Evolutionary conservation across 176 grass and related monocot species (phyloP), one percentile per base, ranked within the genome.

Genomic region (Bothriochloa decipiens): DNA sequence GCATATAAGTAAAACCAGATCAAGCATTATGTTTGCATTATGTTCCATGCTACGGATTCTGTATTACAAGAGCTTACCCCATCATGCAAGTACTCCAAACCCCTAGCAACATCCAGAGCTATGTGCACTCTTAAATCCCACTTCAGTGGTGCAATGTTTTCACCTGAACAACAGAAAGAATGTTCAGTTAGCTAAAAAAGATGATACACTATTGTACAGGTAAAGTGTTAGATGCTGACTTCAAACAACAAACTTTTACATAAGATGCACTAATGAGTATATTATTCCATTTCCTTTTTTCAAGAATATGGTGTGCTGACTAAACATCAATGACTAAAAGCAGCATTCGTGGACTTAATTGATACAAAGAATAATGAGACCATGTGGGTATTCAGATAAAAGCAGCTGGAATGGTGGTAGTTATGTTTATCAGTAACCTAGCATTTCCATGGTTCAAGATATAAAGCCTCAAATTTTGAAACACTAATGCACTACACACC

Each of bases 71-170:
- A 83, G 76, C 81, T 45, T 94, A 98, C 96, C 82, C 93, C 96
- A 65, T 98, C 96, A 75, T 98, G 96, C 65, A 98, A 90, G 67
- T 98, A 98, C 82, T 98, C 96, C 77, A 98, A 84, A 66, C 96
- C 96, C 86, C 84, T 87, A 49, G 93, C 96, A 79, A 98, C 96
- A 98, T 96, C 96, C 58, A 98, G 55, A 75, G 96, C 96, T 87
- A 98, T 98, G 86, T 81, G 89, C 60, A 98, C 83, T 64, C 96
- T 94, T 81, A 90, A 88, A 78, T 90, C 78, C 96, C 96, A 98
- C 73, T 82, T 87, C 86, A 98, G 78, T 13, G 81, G 62, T 72
- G 87, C 60, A 75, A 55, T 77, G 32, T 89, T 91, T 89, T 91
- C 96, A 82, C 88, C 96, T 98, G 68, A 87, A 77, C 57, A 28